Conservation (phyloP, 805 yeast genomes). For the Huiozyma sinensis region DNA sequence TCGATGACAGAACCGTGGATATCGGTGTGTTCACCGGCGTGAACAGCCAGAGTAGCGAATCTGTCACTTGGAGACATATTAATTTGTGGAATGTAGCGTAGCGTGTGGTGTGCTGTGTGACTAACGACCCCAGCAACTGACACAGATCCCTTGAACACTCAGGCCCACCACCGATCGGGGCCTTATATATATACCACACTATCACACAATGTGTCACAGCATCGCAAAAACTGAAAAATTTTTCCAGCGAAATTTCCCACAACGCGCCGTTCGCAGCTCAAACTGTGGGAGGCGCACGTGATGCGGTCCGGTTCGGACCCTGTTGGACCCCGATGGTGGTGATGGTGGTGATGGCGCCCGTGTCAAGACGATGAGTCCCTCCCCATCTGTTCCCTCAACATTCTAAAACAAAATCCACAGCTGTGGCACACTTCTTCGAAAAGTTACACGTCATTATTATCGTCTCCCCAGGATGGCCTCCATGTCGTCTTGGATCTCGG, state of each 20-base stretch:
- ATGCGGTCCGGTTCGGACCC: not conserved
- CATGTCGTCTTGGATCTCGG: conserved; percentile 70
- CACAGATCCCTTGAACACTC: not conserved
- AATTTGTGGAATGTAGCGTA: conserved; percentile 11
- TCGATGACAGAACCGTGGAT: conserved; percentile 80
- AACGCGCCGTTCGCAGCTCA: not conserved
- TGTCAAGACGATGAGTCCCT: too few relatives aligned
- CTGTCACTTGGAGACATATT: conserved; percentile 23
- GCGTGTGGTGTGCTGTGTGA: not conserved
- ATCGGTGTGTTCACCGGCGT: conserved; percentile 69
- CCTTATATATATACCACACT: not conserved
- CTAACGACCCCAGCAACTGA: not conserved
- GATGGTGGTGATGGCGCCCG: too few relatives aligned
- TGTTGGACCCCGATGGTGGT: too few relatives aligned
- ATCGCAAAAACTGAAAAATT: not conserved
- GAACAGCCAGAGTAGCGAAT: conserved; percentile 77
- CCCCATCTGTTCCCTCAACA: too few relatives aligned
- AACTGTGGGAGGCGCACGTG: not conserved
- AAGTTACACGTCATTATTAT: too few relatives aligned
- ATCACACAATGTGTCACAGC: not conserved
- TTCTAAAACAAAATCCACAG: too few relatives aligned
- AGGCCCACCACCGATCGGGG: not conserved
- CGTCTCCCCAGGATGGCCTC: not conserved
- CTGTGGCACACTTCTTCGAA: too few relatives aligned
- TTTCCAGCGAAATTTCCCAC: not conserved